Conservation (phyloP, 495 filamentous ascomycete species). For the Xylaria bambusicola region DNA sequence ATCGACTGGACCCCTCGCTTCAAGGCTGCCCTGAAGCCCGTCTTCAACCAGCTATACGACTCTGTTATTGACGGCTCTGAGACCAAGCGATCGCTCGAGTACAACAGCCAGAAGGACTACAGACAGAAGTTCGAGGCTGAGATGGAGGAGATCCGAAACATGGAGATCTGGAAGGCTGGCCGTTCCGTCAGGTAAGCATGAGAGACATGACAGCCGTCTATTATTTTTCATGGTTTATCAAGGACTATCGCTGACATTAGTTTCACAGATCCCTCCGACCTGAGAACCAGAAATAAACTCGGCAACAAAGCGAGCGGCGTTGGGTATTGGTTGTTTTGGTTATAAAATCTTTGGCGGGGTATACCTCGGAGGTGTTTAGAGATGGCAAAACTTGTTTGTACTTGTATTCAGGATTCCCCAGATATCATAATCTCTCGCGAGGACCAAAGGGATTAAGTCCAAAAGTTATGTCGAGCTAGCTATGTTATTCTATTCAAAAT, state of each 20-base stretch:
- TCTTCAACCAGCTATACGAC: conserved; percentile 96
- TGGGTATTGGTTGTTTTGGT: conserved; percentile 21
- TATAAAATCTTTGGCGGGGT: conserved; percentile 25
- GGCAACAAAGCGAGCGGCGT: conserved; percentile 21
- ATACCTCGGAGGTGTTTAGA: conserved; percentile 28
- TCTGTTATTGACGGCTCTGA: conserved; percentile 84
- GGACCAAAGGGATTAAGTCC: conserved; percentile 29
- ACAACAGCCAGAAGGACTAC: conserved; percentile 93
- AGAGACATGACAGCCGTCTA: background rate
- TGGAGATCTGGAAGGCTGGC: conserved; percentile 98
- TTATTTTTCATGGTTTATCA: too few species aligned
- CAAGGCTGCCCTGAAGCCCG: conserved; percentile 95
- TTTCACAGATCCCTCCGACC: conserved; percentile 81
- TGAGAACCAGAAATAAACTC: conserved; percentile 83
- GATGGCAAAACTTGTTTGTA: conserved; percentile 32
- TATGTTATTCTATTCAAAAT: conserved; percentile 17
- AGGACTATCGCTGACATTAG: conserved; percentile 18
- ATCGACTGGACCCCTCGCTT: conserved; percentile 96
- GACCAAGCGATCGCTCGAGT: conserved; percentile 91
- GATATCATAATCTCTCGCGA: conserved; percentile 24
- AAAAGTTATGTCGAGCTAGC: conserved; percentile 28
- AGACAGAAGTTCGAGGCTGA: conserved; percentile 93
- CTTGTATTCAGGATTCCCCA: conserved; percentile 38
- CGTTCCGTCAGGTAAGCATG: conserved; percentile 82
- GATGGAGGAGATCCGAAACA: conserved; percentile 90